Percentiles rank a stretch among this genome's conserved stretches.
phyloP scores from a whole-genome alignment of 1,139 yeast genomes.

The Spencermartinsiella ligniputridi region DNA sequence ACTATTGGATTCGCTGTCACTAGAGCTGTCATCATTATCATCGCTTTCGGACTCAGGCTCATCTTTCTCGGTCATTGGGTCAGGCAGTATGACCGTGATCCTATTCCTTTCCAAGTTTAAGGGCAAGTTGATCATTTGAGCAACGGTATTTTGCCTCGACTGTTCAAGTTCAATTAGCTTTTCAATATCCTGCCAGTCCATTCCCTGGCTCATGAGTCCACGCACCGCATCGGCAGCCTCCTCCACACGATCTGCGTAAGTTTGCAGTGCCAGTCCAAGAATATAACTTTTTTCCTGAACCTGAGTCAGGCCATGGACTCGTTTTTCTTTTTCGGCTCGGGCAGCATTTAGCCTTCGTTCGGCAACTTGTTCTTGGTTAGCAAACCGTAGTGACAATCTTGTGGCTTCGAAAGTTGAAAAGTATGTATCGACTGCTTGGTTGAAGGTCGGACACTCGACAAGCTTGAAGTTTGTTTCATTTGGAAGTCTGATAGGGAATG shows the following conservation, averaged over 20 bases:
- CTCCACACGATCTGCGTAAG: slow-evolving; percentile 66
- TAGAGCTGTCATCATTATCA: slow-evolving; percentile 32
- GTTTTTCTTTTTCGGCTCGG: slow-evolving; percentile 63
- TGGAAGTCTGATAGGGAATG: slow-evolving; percentile 55
- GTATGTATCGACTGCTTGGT: slow-evolving; percentile 73
- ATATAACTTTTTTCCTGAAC: slow-evolving; percentile 61
- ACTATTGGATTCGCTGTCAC: slow-evolving; percentile 27
- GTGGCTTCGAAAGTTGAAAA: slow-evolving; percentile 84
- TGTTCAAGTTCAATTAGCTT: slow-evolving; percentile 68
- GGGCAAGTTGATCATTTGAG: slow-evolving; percentile 60
- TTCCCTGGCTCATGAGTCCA: slow-evolving; percentile 66
- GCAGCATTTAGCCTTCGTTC: slow-evolving; percentile 71
- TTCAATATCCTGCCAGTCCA: slow-evolving; percentile 94
- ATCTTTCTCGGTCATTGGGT: slow-evolving; percentile 39
- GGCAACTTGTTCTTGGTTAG: slow-evolving; percentile 73
- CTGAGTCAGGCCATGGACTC: slow-evolving; percentile 60
- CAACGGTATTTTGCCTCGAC: slow-evolving; percentile 58
- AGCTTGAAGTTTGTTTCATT: slow-evolving; percentile 20
- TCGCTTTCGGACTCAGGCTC: slow-evolving; percentile 33
- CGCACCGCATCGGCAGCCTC: slow-evolving; percentile 68
- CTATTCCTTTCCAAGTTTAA: slow-evolving; percentile 67
- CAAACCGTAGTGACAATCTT: slow-evolving; percentile 65
- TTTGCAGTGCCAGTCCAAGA: slow-evolving; percentile 71
- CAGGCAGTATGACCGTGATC: slow-evolving; percentile 57
- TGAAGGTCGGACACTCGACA: slow-evolving; percentile 50